Percentiles rank a stretch among this genome's conserved stretches.
phyloP scores from a whole-genome alignment of 176 grass and related monocot species.

The Thinopyrum elongatum region DNA sequence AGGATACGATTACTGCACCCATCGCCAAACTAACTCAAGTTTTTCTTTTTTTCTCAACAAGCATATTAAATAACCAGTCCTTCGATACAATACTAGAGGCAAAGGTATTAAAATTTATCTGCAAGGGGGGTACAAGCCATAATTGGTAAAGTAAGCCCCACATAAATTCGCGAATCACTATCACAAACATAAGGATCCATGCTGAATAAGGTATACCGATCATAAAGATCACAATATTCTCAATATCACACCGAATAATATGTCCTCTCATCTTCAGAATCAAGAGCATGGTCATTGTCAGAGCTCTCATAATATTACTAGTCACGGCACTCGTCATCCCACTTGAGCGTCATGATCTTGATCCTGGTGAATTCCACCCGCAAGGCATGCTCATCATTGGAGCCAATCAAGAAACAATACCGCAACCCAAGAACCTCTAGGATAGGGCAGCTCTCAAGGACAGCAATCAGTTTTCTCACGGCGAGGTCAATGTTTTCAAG shows the following conservation, averaged over 20 bases:
- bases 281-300: too few relatives aligned
- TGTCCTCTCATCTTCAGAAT: not conserved
- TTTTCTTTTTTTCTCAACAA: too few relatives aligned
- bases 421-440: not conserved
- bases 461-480: not conserved
- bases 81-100: too few relatives aligned
- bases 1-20: too few relatives aligned
- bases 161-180: too few relatives aligned
- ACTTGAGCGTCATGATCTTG: not conserved
- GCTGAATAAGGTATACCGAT: not conserved
- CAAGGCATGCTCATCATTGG: not conserved
- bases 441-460: not conserved
- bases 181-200: not conserved
- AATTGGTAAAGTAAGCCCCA: too few relatives aligned
- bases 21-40: too few relatives aligned
- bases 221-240: not conserved
- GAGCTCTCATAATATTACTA: not conserved
- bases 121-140: too few relatives aligned
- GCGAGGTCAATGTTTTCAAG: not conserved
- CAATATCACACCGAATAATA: not conserved
- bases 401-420: not conserved
- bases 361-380: not conserved
- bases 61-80: too few relatives aligned
- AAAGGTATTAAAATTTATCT: too few relatives aligned
- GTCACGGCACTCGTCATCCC: not conserved